A percentile compares a stretch with the other conserved stretches of the same genome.
Evolutionary conservation across 768 basidiomycete species (phyloP).

Genomic region (Psilocybe cubensis): DNA sequence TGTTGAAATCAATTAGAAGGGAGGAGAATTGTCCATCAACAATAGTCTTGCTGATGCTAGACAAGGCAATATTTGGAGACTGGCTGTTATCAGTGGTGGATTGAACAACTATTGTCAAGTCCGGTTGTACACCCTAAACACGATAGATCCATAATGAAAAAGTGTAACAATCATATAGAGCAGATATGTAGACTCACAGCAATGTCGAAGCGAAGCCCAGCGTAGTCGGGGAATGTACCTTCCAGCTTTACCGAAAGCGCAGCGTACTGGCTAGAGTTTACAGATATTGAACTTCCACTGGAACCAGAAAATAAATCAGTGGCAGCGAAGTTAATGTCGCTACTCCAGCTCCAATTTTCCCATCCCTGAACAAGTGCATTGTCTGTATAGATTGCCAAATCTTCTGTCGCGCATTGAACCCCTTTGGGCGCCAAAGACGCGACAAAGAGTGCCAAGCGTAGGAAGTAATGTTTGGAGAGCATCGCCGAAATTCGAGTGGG

Average conservation of each 20-base stretch:
- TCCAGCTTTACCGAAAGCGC: slow-evolving; percentile 52
- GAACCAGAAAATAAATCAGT: slow-evolving; percentile 46
- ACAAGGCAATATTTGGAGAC: slow-evolving; percentile 44
- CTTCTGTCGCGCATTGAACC: slow-evolving; percentile 28
- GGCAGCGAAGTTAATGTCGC: slow-evolving; percentile 43
- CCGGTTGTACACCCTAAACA: slow-evolving; percentile 47
- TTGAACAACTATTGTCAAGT: slow-evolving; percentile 43
- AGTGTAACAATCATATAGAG: not conserved
- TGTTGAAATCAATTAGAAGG: slow-evolving; percentile 49
- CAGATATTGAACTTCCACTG: slow-evolving; percentile 47
- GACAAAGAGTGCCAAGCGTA: slow-evolving; percentile 23
- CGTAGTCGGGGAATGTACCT: slow-evolving; percentile 43
- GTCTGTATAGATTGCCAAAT: slow-evolving; percentile 47
- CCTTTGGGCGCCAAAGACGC: slow-evolving; percentile 23
- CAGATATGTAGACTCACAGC: slow-evolving; percentile 33
- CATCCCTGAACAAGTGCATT: slow-evolving; percentile 43
- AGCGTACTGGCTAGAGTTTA: slow-evolving; percentile 43
- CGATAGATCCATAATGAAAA: slow-evolving; percentile 2
- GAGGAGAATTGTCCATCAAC: slow-evolving; percentile 43
- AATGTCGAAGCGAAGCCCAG: slow-evolving; percentile 55
- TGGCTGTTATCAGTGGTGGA: slow-evolving; percentile 39
- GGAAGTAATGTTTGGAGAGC: slow-evolving; percentile 19
- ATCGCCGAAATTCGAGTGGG: slow-evolving; percentile 13
- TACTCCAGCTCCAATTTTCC: slow-evolving; percentile 59
- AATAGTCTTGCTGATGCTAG: slow-evolving; percentile 42